These are phyloP conservation scores for Colletotrichum sp. DNA, from an alignment of 2,329 filamentous ascomycete species.

Conservation along the genomic window DNA sequence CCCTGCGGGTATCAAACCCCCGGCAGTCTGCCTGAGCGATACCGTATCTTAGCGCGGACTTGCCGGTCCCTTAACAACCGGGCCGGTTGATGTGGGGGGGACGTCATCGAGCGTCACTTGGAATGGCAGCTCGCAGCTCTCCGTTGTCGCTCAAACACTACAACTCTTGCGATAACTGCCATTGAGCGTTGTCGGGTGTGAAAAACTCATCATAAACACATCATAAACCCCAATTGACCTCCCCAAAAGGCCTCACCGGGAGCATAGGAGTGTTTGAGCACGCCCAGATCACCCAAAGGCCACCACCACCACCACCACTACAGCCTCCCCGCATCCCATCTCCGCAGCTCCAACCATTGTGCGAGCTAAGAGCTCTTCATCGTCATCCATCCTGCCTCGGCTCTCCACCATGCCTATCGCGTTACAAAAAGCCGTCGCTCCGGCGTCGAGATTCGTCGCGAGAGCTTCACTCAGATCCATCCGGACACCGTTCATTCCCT, in stretches of 20 bases:
- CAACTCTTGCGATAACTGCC: neutral
- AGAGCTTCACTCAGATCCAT: neutral
- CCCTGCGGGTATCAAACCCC: neutral
- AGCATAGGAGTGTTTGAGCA: neutral
- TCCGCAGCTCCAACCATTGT: neutral
- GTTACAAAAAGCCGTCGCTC: conserved; percentile 18
- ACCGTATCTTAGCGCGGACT: neutral
- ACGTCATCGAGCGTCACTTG: conserved; percentile 19
- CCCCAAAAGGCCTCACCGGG: neutral
- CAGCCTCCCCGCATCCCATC: neutral
- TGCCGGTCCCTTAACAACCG: conserved; percentile 11
- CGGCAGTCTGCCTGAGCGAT: neutral
- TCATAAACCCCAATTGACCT: neutral
- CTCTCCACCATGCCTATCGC: conserved; percentile 13
- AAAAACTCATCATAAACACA: neutral
- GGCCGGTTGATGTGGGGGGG: conserved; percentile 15
- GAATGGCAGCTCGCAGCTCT: neutral
- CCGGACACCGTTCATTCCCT: conserved; percentile 9
- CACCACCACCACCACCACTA: neutral
- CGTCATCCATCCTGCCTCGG: neutral
- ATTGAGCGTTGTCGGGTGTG: neutral
- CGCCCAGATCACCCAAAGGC: neutral
- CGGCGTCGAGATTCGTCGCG: conserved; percentile 14
- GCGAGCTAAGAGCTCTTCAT: neutral
- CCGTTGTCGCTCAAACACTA: conserved; percentile 12